Percentiles rank a stretch among this genome's conserved stretches.
These are phyloP conservation scores for Sideroxylon spinosum DNA, from an alignment of 179 eudicot genomes.

Conservation along the genomic window DNA sequence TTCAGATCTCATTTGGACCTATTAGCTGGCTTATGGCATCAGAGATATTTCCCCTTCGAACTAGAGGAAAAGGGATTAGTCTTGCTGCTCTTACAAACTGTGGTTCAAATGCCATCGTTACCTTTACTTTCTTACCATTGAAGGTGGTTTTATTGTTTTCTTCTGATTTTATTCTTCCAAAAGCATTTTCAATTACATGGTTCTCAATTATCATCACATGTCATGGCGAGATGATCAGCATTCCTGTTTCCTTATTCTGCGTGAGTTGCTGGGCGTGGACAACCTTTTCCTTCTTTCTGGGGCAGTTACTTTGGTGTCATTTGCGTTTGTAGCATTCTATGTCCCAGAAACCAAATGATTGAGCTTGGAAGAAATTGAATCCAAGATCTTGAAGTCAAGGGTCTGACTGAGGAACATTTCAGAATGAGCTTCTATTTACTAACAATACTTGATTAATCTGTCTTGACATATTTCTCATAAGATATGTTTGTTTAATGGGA, in stretches of 20 bases:
- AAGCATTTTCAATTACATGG: neutral
- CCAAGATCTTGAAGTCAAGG: conserved; percentile 54
- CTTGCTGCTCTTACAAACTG: conserved; percentile 93
- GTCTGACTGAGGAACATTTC: neutral
- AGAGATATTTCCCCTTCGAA: conserved; percentile 94
- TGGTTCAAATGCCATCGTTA: conserved; percentile 88
- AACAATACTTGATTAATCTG: neutral
- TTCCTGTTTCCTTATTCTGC: conserved; percentile 27
- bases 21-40: conserved; percentile 99
- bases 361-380: conserved; percentile 93
- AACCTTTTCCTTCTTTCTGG: conserved; percentile 85
- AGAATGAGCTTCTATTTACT: neutral
- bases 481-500: too few relatives aligned
- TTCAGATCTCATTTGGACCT: conserved; percentile 93
- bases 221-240: neutral
- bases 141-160: conserved; percentile 47
- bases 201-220: neutral
- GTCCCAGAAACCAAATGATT: conserved; percentile 98
- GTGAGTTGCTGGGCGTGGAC: conserved; percentile 89
- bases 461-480: neutral
- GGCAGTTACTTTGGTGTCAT: conserved; percentile 68
- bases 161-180: neutral
- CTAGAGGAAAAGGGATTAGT: conserved; percentile 95
- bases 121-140: conserved; percentile 89
- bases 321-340: conserved; percentile 47